These are phyloP conservation scores for Stachybotrys chartarum DNA, from an alignment of 2,329 filamentous ascomycete genomes.

Conservation along the genomic window DNA sequence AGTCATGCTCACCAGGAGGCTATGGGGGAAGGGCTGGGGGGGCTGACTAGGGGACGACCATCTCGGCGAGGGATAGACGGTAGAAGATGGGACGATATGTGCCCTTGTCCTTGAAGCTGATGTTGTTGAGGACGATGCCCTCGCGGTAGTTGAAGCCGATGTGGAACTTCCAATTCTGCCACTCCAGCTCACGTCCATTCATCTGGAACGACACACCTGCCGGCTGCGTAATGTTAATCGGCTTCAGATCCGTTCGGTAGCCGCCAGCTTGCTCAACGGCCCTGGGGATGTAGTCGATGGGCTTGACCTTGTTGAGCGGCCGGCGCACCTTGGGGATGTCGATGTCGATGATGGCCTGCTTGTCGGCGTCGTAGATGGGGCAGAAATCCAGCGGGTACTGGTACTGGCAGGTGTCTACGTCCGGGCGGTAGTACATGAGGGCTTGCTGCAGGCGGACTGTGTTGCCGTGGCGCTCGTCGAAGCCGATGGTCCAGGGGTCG, in stretches of 20 bases:
- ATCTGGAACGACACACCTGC: constrained; percentile 83
- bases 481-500: constrained; percentile 94
- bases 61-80: constrained; percentile 81
- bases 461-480: constrained; percentile 82
- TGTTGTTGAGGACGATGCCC: constrained; percentile 84
- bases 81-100: constrained; percentile 76
- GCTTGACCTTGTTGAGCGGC: constrained; percentile 62
- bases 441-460: constrained; percentile 78
- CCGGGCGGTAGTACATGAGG: constrained; percentile 89
- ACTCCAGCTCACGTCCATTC: constrained; percentile 65
- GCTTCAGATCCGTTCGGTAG: constrained; percentile 73
- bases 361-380: constrained; percentile 80
- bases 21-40: neutral
- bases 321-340: constrained; percentile 73
- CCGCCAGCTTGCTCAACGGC: constrained; percentile 68
- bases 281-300: constrained; percentile 74
- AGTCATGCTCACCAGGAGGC: neutral
- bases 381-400: constrained; percentile 90
- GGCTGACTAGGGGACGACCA: constrained; percentile 76
- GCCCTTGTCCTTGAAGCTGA: constrained; percentile 81
- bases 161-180: constrained; percentile 93
- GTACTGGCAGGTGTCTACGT: constrained; percentile 83
- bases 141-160: constrained; percentile 94
- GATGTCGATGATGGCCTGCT: constrained; percentile 71
- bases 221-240: constrained; percentile 79